These are phyloP conservation scores for Capsicum baccatum DNA, from an alignment of 257 asterid genomes.

Conservation along the genomic window DNA sequence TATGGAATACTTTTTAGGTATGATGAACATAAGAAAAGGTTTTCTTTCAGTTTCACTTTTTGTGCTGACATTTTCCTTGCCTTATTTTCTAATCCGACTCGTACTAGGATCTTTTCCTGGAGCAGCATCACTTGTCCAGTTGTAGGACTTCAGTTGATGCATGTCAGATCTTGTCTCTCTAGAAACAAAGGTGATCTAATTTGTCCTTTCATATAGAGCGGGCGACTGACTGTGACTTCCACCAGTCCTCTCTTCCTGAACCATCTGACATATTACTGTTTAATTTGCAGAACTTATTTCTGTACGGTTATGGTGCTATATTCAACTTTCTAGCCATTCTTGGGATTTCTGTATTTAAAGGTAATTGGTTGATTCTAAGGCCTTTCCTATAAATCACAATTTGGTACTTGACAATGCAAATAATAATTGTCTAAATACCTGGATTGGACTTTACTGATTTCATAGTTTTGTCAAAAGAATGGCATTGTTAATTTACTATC, in stretches of 20 bases:
- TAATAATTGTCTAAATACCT: neutral
- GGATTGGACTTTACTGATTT: conserved; percentile 3
- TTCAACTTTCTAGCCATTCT: conserved; percentile 95
- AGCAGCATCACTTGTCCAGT: conserved; percentile 24
- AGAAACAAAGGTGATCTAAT: neutral
- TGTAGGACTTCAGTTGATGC: neutral
- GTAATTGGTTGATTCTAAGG: conserved; percentile 43
- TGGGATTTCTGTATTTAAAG: conserved; percentile 68
- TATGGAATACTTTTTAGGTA: neutral
- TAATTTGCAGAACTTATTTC: conserved; percentile 80
- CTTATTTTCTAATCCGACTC: neutral
- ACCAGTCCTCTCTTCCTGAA: conserved; percentile 6
- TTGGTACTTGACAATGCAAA: neutral
- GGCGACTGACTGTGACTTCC: neutral
- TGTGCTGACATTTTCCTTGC: conserved; percentile 3
- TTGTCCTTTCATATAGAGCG: conserved; percentile 7
- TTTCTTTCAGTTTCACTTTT: conserved; percentile 18
- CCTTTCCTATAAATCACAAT: neutral
- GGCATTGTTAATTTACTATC: neutral
- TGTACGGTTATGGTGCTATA: conserved; percentile 97
- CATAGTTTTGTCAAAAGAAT: neutral
- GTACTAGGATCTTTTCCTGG: conserved; percentile 14
- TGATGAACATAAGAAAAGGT: neutral
- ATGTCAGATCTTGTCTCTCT: neutral
- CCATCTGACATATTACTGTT: conserved; percentile 23